phyloP scores from a whole-genome alignment of 2,329 filamentous ascomycete species.

The Diaporthe caulivora region DNA sequence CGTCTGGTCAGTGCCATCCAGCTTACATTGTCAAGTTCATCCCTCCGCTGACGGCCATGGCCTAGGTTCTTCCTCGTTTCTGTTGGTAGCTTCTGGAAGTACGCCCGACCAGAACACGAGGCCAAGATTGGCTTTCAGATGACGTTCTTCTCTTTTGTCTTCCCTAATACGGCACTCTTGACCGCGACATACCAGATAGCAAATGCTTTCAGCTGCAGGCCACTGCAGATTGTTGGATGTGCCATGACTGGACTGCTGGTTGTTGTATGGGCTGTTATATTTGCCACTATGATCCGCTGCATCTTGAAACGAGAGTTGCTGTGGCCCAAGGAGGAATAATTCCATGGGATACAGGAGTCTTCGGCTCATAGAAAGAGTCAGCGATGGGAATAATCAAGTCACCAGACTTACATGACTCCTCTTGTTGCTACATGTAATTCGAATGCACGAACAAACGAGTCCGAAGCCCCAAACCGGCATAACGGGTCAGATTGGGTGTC shows the following conservation, averaged over 20 bases:
- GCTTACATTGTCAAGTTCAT: too few species aligned
- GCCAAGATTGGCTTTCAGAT: slow-evolving; percentile 78
- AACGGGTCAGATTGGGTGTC: background rate
- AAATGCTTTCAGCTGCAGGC: slow-evolving; percentile 67
- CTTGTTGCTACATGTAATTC: background rate
- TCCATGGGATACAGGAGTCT: background rate
- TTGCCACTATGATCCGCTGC: slow-evolving; percentile 78
- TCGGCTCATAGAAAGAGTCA: background rate
- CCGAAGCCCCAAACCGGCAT: background rate
- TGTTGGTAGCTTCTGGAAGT: slow-evolving; percentile 80
- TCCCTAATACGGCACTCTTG: slow-evolving; percentile 81
- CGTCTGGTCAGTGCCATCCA: slow-evolving; percentile 63
- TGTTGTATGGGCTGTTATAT: slow-evolving; percentile 76
- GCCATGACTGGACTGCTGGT: slow-evolving; percentile 76
- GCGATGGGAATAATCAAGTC: background rate
- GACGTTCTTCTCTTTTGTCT: slow-evolving; percentile 88
- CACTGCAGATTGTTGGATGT: slow-evolving; percentile 76
- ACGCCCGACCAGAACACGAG: slow-evolving; percentile 65
- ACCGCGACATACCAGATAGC: slow-evolving; percentile 81
- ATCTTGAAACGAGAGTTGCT: slow-evolving; percentile 72
- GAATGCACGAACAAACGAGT: background rate
- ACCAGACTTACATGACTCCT: background rate
- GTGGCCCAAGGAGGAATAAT: slow-evolving; percentile 38
- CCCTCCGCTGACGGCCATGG: background rate
- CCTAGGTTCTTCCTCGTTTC: slow-evolving; percentile 79